These are phyloP conservation scores for Margaritispora aquatica DNA, from an alignment of 495 filamentous ascomycete genomes.

Conservation along the genomic window DNA sequence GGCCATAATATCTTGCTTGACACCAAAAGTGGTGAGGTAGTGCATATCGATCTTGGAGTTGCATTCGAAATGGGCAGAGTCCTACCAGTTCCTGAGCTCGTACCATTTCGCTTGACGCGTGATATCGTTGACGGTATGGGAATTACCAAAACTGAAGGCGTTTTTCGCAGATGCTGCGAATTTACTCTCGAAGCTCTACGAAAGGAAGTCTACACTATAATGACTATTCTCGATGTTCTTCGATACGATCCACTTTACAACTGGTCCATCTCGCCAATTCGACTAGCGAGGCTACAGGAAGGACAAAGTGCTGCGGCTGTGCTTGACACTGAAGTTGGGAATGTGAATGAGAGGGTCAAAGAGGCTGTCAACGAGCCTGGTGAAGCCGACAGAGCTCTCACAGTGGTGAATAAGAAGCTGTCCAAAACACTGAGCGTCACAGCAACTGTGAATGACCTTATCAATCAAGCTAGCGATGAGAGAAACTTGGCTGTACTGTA, in stretches of 20 bases:
- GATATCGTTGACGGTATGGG: slow-evolving; percentile 98
- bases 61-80: slow-evolving; percentile 95
- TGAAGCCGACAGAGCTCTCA: slow-evolving; percentile 86
- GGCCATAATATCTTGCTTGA: slow-evolving; percentile 96
- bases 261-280: slow-evolving; percentile 89
- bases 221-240: slow-evolving; percentile 93
- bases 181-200: slow-evolving; percentile 92
- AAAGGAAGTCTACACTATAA: slow-evolving; percentile 88
- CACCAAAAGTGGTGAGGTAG: slow-evolving; percentile 81
- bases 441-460: slow-evolving; percentile 93
- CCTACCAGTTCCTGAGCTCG: slow-evolving; percentile 86
- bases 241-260: slow-evolving; percentile 94
- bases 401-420: slow-evolving; percentile 91
- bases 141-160: slow-evolving; percentile 89
- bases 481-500: slow-evolving; percentile 87
- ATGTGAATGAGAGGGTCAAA: slow-evolving; percentile 26
- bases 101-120: slow-evolving; percentile 90
- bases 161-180: slow-evolving; percentile 94
- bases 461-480: slow-evolving; percentile 92
- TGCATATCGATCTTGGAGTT: slow-evolving; percentile 95
- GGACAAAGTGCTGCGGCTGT: slow-evolving; percentile 39
- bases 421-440: slow-evolving; percentile 87
- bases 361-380: slow-evolving; percentile 65
- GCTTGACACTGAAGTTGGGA: slow-evolving; percentile 21
- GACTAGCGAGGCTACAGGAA: slow-evolving; percentile 59